phyloP scores from a whole-genome alignment of 805 yeast genomes.

The Aciculoconidium aculeatum region DNA sequence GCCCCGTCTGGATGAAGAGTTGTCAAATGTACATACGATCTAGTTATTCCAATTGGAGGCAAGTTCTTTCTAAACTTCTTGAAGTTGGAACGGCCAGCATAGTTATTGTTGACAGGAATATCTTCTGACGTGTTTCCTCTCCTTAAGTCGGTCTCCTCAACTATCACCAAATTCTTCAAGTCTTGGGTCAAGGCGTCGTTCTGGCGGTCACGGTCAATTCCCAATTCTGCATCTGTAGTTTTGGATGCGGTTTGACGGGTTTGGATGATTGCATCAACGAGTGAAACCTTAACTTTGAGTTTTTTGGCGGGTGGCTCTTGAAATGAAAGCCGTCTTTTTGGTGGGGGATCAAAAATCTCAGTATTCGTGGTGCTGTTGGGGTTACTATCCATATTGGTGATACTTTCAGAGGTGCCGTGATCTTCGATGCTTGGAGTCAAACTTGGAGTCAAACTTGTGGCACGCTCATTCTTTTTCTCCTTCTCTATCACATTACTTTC shows the following conservation, averaged over 20 bases:
- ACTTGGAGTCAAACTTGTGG: neutral
- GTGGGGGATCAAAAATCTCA: neutral
- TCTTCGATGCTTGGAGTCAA: neutral
- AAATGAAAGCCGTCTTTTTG: no score
- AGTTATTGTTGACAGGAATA: constrained; percentile 8
- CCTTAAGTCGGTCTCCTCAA: constrained; percentile 21
- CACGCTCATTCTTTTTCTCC: neutral
- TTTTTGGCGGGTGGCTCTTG: constrained; percentile 1
- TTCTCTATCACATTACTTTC: neutral
- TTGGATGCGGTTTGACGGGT: constrained; percentile 20
- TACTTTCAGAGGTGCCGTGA: constrained; percentile 1
- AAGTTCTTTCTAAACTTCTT: constrained; percentile 29
- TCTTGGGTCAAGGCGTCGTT: constrained; percentile 19
- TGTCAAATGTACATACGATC: constrained; percentile 24
- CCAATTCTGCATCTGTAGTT: constrained; percentile 20
- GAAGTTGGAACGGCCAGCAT: constrained; percentile 33
- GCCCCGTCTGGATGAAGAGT: constrained; percentile 7
- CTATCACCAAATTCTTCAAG: constrained; percentile 28
- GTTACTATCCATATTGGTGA: neutral
- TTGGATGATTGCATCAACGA: constrained; percentile 24
- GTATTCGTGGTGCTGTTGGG: constrained; percentile 1
- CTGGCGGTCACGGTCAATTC: constrained; percentile 11
- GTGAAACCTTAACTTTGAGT: constrained; percentile 11
- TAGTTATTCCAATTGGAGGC: constrained; percentile 14
- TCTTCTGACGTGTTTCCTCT: constrained; percentile 9